phyloP scores from a whole-genome alignment of 1,139 yeast genomes.

The Pichia sp. region DNA sequence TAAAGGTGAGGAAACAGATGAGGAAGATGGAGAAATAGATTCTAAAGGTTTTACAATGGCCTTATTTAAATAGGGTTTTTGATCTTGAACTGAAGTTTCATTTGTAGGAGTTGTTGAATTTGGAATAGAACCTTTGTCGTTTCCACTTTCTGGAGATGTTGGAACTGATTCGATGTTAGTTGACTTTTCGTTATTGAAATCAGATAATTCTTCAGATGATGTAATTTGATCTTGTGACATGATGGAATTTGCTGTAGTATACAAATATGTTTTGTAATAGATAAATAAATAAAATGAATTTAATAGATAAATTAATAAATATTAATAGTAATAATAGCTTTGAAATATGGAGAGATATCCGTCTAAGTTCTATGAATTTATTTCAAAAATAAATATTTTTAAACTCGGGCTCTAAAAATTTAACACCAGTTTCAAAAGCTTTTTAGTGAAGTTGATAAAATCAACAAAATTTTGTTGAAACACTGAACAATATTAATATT shows the following conservation, averaged over 20 bases:
- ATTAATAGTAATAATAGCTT: slow-evolving; percentile 6
- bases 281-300: neutral
- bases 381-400: neutral
- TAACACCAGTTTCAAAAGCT: slow-evolving; percentile 30
- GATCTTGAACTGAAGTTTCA: slow-evolving; percentile 21
- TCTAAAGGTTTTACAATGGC: too few relatives aligned
- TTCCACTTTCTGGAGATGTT: slow-evolving; percentile 24
- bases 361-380: slow-evolving; percentile 24
- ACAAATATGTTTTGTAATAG: too few relatives aligned
- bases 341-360: slow-evolving; percentile 31
- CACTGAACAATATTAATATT: slow-evolving; percentile 2
- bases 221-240: slow-evolving; percentile 15
- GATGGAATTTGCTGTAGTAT: neutral
- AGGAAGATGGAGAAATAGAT: too few relatives aligned
- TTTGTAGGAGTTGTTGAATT: slow-evolving; percentile 22
- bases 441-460: slow-evolving; percentile 6
- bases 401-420: slow-evolving; percentile 31
- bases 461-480: slow-evolving; percentile 8
- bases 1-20: neutral
- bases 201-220: slow-evolving; percentile 23
- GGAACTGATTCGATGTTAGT: slow-evolving; percentile 18
- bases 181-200: slow-evolving; percentile 21
- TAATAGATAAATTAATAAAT: slow-evolving; percentile 10
- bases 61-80: slow-evolving; percentile 2
- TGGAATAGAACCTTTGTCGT: slow-evolving; percentile 29